Evolutionary conservation across 352 stramenopile genomes (phyloP).

Genomic region (Phytophthora podocarpi): DNA sequence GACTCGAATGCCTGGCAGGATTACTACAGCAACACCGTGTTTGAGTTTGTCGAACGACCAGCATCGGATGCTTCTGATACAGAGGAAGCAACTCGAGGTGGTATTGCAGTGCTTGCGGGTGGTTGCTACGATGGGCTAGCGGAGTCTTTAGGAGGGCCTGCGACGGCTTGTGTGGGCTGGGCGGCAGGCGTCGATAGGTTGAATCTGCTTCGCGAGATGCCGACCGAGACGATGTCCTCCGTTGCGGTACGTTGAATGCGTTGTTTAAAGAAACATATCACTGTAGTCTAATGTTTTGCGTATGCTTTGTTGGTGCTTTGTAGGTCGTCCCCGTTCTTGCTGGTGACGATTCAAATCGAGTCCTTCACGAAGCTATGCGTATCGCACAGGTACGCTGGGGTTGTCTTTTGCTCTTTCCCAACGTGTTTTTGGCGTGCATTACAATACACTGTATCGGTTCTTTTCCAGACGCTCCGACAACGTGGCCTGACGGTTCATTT

Average conservation of each 20-base stretch:
- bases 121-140: conserved; percentile 84
- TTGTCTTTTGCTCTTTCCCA: not conserved
- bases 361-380: conserved; percentile 70
- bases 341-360: conserved; percentile 43
- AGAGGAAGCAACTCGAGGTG: conserved; percentile 31
- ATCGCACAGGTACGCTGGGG: conserved; percentile 48
- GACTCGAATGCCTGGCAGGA: conserved; percentile 50
- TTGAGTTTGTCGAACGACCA: conserved; percentile 83
- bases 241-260: conserved; percentile 53
- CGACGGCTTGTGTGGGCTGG: conserved; percentile 80
- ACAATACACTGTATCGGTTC: not conserved
- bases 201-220: conserved; percentile 56
- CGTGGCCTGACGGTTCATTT: conserved; percentile 79
- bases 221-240: conserved; percentile 22
- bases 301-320: not conserved
- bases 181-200: conserved; percentile 85
- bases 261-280: not conserved
- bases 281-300: conserved; percentile 4
- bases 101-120: conserved; percentile 83
- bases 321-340: conserved; percentile 76
- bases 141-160: conserved; percentile 65
- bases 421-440: not conserved
- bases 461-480: conserved; percentile 54
- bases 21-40: conserved; percentile 91
- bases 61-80: not conserved